Evolutionary conservation across 1,284 basidiomycete genomes (phyloP), one percentile per base, ranked within the genome.

Genomic region (Microbotryum violaceum): DNA sequence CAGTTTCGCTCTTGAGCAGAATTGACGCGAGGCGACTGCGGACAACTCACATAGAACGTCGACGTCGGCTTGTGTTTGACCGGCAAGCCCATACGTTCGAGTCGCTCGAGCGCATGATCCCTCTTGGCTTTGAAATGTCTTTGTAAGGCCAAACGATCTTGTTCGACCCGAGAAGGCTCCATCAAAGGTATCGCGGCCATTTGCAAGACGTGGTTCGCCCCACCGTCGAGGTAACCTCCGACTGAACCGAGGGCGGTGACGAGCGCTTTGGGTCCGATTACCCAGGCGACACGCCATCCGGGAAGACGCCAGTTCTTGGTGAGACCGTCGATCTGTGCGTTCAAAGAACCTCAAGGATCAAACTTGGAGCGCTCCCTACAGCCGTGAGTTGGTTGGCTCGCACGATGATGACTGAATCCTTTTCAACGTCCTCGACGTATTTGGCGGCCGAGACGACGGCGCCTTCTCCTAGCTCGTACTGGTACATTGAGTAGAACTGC

Each of bases 231-330:
- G 52, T 49, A 75, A 71, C 62, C 65, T 79, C 85, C 89, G 29
- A 87, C 87, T 71, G 93, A 91, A 21, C 87, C 88, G 51, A 94
- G 82, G 1, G 90, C 91, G 9, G 85, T 85, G 70, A 94, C 81
- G 53, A 94, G 76, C 72, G 88, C 86, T 77, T 87, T 90, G n/a
- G 91, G 91, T 0, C 89, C 93, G n/a, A 96, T 76, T 20, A 96
- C 91, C 92, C 92, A 97, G 78, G 91, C 93, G 44, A 92, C 80
- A 70, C 92, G 83, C 90, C 90, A 94, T 25, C 91, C 91, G 12
- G 91, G 65, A 14, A 66, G 64, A 33, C 76, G 68, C 72, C 77
- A 78, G 56, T 87, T 90, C 82, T 96, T 94, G 16, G 92, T 96
- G 56, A 97, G 80, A 27, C 92, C 92, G 71, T 94, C 89, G 67